A percentile compares a stretch with the other conserved stretches of the same genome.
Conservation (phyloP, 1,139 yeast species). For the Geotrichum klebahnii region DNA sequence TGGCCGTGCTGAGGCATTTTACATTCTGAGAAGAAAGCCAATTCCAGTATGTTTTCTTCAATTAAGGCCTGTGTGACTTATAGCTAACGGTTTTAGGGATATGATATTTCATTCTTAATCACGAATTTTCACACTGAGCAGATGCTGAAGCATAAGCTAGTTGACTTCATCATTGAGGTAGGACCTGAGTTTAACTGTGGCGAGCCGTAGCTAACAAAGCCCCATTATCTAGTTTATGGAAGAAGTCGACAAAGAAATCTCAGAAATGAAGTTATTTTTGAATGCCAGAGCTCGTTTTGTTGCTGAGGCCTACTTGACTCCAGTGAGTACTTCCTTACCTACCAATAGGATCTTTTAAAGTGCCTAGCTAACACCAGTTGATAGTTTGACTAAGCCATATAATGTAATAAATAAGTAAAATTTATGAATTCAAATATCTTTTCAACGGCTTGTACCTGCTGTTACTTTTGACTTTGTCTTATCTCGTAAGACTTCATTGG, state of each 20-base stretch:
- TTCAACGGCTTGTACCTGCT: not conserved
- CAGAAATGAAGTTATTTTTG: constrained; percentile 94
- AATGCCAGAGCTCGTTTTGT: constrained; percentile 97
- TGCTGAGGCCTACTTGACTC: constrained; percentile 85
- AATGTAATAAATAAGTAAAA: not conserved
- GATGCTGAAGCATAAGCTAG: constrained; percentile 91
- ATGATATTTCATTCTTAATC: constrained; percentile 86
- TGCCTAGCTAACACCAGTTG: constrained; percentile 9
- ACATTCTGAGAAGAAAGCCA: constrained; percentile 86
- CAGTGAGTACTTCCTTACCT: constrained; percentile 22
- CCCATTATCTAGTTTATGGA: constrained; percentile 81
- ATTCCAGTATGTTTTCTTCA: constrained; percentile 43
- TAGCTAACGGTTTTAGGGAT: constrained; percentile 47
- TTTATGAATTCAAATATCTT: constrained; percentile 2
- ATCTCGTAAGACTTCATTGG: too few species aligned
- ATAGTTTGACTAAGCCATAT: constrained; percentile 14
- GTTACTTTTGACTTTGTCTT: too few species aligned
- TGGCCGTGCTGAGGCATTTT: constrained; percentile 91
- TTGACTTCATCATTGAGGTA: constrained; percentile 84
- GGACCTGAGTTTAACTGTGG: not conserved
- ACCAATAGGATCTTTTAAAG: not conserved
- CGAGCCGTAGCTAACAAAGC: constrained; percentile 19
- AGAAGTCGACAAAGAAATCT: constrained; percentile 96
- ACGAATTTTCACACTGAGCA: constrained; percentile 94
- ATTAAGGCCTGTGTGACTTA: not conserved